Evolutionary conservation across 2,329 filamentous ascomycete genomes (phyloP), one percentile per base, ranked within the genome.

Genomic region (Hypoxylon sp.): DNA sequence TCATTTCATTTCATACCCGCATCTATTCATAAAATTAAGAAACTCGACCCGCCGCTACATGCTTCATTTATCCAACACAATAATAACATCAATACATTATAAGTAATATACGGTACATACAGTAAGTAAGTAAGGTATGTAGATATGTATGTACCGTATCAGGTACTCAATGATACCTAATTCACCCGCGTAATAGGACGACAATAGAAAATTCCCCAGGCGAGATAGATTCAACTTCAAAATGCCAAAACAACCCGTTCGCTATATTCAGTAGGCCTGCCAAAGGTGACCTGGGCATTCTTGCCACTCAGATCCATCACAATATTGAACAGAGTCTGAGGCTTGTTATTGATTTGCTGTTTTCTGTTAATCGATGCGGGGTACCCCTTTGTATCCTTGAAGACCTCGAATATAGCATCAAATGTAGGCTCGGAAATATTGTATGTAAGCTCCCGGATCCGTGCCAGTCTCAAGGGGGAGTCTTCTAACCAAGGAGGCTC

Each of bases 311-410:
- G 52, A 44, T 78, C 71, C 77, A 79, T 78, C 8, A 79, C 59
- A 52, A 79, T 78, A 13, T 67, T 79, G 63, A 80, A 80, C 13
- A 80, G 60, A 2, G 78, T 80, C 71, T 79, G 67, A 0, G 71
- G 57, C 6, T 69, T 63, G 13, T 64, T 70, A 4, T 44, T 48
- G 9, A 66, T 72, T 6, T 73, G 66, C 48, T 76, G 71, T n/a
- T 67, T 66, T 42, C 78, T 69, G 37, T 78, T 78, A 31, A 79
- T 78, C 0, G 75, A 74, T 6, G 58, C 50, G 0, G 78, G 78
- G 35, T 73, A 77, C 0, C 74, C 74, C 8, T 78, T 54, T 10
- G 73, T 69, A 54, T 79, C 78, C 48, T 73, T 74, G 55, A 79
- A 74, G 2, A 77, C 37, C 1, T 72, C 67, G 10, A 74, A 66